phyloP scores from a whole-genome alignment of 257 asterid genomes.

The Capsicum chinense region DNA sequence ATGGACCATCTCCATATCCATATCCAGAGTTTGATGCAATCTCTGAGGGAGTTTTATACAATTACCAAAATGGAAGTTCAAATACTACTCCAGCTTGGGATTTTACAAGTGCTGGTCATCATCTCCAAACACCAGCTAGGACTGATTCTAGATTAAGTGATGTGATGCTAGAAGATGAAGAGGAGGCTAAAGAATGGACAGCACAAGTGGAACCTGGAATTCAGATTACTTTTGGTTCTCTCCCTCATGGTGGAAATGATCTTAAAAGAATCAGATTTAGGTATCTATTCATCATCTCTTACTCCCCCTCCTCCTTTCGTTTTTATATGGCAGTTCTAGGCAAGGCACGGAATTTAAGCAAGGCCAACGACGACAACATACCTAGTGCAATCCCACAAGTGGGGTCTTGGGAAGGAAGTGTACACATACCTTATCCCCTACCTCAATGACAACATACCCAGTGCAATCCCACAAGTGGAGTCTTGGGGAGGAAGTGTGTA shows the following conservation, averaged over 20 bases:
- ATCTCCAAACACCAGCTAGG: slow-evolving; percentile 33
- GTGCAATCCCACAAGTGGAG: too few relatives aligned
- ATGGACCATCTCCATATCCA: slow-evolving; percentile 38
- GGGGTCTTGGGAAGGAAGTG: too few relatives aligned
- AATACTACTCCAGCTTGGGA: slow-evolving; percentile 85
- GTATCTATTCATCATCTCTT: slow-evolving; percentile 39
- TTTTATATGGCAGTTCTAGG: background rate
- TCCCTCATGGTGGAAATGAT: slow-evolving; percentile 83
- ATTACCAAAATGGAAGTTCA: slow-evolving; percentile 68
- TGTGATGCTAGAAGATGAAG: slow-evolving; percentile 61
- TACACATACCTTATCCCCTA: too few relatives aligned
- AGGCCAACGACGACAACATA: too few relatives aligned
- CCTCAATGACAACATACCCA: too few relatives aligned
- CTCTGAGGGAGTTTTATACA: slow-evolving; percentile 63
- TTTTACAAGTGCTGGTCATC: slow-evolving; percentile 48
- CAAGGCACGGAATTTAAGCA: background rate
- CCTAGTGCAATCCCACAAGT: too few relatives aligned
- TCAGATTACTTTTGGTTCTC: slow-evolving; percentile 76
- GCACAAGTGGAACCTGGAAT: slow-evolving; percentile 96
- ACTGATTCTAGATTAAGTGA: slow-evolving; percentile 51
- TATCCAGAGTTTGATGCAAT: slow-evolving; percentile 69
- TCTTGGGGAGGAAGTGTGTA: too few relatives aligned
- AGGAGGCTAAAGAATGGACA: slow-evolving; percentile 71
- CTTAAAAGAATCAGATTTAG: slow-evolving; percentile 88
- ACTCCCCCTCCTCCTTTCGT: background rate